Percentiles rank a stretch among this genome's conserved stretches.
Evolutionary conservation across 768 basidiomycete genomes (phyloP).

Genomic region (Leccinum obscurum): DNA sequence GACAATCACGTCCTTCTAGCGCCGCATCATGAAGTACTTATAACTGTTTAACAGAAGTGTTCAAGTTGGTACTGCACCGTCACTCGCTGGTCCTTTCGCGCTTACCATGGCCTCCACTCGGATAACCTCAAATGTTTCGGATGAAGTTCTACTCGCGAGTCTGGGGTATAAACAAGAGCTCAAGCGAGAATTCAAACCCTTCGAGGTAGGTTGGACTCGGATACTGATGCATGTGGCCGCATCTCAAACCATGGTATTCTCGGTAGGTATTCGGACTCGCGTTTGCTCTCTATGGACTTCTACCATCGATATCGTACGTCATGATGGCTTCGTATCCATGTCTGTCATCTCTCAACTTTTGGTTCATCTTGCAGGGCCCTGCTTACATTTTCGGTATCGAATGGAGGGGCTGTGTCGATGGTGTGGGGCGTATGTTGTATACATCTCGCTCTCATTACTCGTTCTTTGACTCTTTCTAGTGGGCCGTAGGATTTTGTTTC

Average conservation of each 20-base stretch:
- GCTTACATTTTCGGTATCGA: conserved; percentile 42
- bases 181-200: conserved; percentile 30
- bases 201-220: conserved; percentile 24
- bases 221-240: not conserved
- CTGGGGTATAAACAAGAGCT: conserved; percentile 38
- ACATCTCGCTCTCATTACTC: not conserved
- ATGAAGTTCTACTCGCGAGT: conserved; percentile 28
- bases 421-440: conserved; percentile 38
- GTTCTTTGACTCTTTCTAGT: conserved; percentile 17
- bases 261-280: conserved; percentile 65
- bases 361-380: conserved; percentile 35
- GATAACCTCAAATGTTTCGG: conserved; percentile 11
- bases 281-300: conserved; percentile 66
- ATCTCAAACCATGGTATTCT: not conserved
- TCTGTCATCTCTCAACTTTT: not conserved
- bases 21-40: not conserved
- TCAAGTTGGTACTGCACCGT: no score
- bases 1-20: not conserved
- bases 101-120: conserved; percentile 2
- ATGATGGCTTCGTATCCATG: conserved; percentile 11
- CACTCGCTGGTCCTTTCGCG: not conserved
- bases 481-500: conserved; percentile 37
- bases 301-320: conserved; percentile 58
- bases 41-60: not conserved
- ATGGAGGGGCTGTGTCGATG: conserved; percentile 28